phyloP scores from a whole-genome alignment of 2,329 filamentous ascomycete species.

The Colletotrichum camelliae region DNA sequence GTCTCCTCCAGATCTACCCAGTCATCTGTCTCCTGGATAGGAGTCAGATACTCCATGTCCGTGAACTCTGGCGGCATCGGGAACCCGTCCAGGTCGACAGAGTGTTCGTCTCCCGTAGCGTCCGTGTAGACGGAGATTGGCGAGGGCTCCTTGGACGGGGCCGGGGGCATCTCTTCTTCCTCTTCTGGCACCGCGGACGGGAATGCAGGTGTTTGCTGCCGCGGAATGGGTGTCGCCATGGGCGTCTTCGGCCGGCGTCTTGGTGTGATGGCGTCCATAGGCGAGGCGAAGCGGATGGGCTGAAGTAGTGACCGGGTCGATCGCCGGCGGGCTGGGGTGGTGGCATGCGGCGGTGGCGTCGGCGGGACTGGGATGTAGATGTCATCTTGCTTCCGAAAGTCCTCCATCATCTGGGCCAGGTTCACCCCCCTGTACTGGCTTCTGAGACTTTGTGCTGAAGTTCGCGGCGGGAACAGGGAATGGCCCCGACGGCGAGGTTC shows the following conservation, averaged over 20 bases:
- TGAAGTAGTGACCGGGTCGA: background rate
- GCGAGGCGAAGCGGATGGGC: conserved; percentile 3
- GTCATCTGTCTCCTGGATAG: conserved; percentile 26
- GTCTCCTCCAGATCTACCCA: conserved; percentile 31
- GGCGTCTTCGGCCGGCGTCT: conserved; percentile 4
- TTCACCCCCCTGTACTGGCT: conserved; percentile 11
- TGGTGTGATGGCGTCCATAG: background rate
- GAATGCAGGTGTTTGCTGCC: background rate
- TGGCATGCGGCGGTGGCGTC: conserved; percentile 6
- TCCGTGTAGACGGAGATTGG: conserved; percentile 28
- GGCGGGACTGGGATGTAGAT: conserved; percentile 17
- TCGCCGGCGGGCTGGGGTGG: background rate
- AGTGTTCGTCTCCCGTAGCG: conserved; percentile 18
- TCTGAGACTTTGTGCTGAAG: conserved; percentile 12
- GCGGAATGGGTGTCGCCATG: background rate
- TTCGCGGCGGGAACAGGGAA: conserved; percentile 6
- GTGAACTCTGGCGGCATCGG: conserved; percentile 20
- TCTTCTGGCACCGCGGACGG: background rate
- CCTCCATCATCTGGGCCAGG: conserved; percentile 11
- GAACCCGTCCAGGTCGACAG: background rate
- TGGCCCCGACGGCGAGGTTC: conserved; percentile 1
- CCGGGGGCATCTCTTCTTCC: background rate
- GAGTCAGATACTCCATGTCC: conserved; percentile 23
- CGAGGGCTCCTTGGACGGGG: background rate
- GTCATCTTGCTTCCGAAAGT: conserved; percentile 16